phyloP scores from a whole-genome alignment of 2,329 filamentous ascomycete genomes.

The Cyanodermella asteris region DNA sequence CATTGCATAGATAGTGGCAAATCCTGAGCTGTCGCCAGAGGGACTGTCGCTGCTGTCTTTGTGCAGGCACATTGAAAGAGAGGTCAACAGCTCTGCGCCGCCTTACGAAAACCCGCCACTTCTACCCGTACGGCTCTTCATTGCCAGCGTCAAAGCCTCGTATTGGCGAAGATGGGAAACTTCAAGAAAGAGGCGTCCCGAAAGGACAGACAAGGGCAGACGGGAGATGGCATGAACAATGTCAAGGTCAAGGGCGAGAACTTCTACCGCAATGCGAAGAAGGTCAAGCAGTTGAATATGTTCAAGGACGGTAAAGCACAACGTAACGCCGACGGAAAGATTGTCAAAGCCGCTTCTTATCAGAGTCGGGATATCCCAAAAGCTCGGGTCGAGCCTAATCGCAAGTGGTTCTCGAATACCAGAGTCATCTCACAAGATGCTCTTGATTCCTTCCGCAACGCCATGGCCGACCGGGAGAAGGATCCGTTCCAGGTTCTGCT shows the following conservation, averaged over 20 bases:
- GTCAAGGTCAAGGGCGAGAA: slow-evolving; percentile 92
- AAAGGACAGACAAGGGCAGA: slow-evolving; percentile 67
- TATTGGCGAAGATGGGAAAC: slow-evolving; percentile 69
- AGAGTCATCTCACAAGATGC: slow-evolving; percentile 77
- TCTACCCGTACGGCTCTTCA: too few relatives aligned
- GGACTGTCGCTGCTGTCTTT: too few relatives aligned
- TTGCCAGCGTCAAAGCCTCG: too few relatives aligned
- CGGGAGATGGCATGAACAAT: slow-evolving; percentile 70
- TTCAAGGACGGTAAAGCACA: slow-evolving; percentile 69
- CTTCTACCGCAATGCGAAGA: slow-evolving; percentile 82
- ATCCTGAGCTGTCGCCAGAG: too few relatives aligned
- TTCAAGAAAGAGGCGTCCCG: slow-evolving; percentile 79
- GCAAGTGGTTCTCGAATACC: slow-evolving; percentile 96
- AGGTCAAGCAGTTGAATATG: slow-evolving; percentile 73
- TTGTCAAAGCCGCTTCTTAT: slow-evolving; percentile 63
- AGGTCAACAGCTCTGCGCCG: too few relatives aligned
- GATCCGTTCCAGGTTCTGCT: slow-evolving; percentile 90
- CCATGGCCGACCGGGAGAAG: slow-evolving; percentile 71
- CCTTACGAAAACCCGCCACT: too few relatives aligned
- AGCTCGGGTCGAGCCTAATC: slow-evolving; percentile 81
- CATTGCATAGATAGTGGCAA: too few relatives aligned
- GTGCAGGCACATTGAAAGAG: too few relatives aligned
- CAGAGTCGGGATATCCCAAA: slow-evolving; percentile 64
- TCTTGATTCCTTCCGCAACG: slow-evolving; percentile 66
- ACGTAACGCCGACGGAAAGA: slow-evolving; percentile 62